Conservation (phyloP, 2,329 filamentous ascomycete genomes). For the Fusarium nelsonii region DNA sequence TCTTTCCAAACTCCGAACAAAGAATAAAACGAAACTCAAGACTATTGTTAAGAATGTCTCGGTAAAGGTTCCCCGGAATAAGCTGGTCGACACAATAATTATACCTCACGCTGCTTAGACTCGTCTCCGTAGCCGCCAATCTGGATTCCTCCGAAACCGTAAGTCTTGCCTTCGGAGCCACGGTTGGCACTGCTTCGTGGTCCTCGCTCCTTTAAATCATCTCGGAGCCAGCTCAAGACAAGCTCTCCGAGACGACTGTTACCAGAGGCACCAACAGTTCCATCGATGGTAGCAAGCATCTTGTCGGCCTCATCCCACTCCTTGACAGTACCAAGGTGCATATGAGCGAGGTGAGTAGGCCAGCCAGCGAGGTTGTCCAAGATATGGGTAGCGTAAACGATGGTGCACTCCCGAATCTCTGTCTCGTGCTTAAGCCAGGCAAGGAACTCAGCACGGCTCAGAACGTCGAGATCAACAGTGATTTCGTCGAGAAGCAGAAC, state of each 20-base stretch:
- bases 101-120: constrained; percentile 54
- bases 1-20: constrained; percentile 26
- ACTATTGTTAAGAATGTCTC: constrained; percentile 43
- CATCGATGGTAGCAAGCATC: constrained; percentile 70
- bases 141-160: constrained; percentile 62
- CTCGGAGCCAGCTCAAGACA: constrained; percentile 86
- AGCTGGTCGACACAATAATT: constrained; percentile 1
- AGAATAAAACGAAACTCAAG: constrained; percentile 22
- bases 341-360: constrained; percentile 96
- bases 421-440: constrained; percentile 89
- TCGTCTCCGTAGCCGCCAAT: constrained; percentile 71
- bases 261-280: constrained; percentile 61
- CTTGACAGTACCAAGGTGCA: constrained; percentile 89
- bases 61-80: background rate
- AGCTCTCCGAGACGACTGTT: constrained; percentile 90
- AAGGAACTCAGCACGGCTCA: constrained; percentile 87
- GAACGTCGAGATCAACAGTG: constrained; percentile 93
- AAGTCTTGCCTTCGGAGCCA: constrained; percentile 74
- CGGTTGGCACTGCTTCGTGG: constrained; percentile 73
- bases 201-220: constrained; percentile 82
- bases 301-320: constrained; percentile 82
- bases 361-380: constrained; percentile 93
- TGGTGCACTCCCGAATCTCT: constrained; percentile 82
- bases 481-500: constrained; percentile 95
- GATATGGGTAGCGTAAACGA: constrained; percentile 98